Evolutionary conservation across 2,329 filamentous ascomycete genomes (phyloP).

Genomic region (Paecilomyces dactylethromorphus): DNA sequence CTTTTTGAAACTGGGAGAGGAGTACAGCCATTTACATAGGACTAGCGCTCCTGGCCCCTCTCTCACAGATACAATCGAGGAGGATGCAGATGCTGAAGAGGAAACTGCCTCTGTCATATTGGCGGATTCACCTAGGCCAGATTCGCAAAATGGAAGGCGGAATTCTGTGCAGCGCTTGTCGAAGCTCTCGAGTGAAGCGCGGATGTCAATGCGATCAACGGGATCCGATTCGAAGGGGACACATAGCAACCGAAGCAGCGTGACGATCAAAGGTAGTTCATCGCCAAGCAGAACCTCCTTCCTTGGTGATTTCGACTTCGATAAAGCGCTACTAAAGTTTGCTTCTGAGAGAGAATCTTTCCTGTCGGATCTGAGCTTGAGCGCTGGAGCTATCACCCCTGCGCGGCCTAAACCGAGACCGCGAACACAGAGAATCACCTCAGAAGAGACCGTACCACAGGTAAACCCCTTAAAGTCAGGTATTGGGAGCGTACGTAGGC

Average conservation of each 20-base stretch:
- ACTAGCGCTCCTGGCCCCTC: conserved; percentile 29
- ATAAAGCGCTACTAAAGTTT: conserved; percentile 87
- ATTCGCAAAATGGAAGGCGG: conserved; percentile 25
- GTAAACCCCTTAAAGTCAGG: conserved; percentile 48
- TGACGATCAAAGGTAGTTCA: conserved; percentile 48
- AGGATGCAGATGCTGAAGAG: conserved; percentile 52
- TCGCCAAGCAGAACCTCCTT: conserved; percentile 29
- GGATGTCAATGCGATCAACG: conserved; percentile 44
- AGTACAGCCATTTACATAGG: conserved; percentile 30
- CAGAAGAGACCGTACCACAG: conserved; percentile 55
- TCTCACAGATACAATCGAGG: conserved; percentile 54
- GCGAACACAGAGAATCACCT: conserved; percentile 72
- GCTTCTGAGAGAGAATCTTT: conserved; percentile 92
- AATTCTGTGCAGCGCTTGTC: conserved; percentile 36
- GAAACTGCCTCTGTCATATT: conserved; percentile 26
- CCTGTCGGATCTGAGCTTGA: conserved; percentile 83
- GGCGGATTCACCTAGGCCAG: conserved; percentile 35
- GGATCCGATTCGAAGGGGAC: conserved; percentile 37
- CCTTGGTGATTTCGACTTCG: conserved; percentile 78
- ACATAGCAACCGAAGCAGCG: conserved; percentile 59
- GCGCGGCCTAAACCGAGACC: conserved; percentile 67
- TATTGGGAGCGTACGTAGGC: conserved; percentile 81
- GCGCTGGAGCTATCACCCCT: conserved; percentile 70
- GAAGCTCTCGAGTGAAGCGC: conserved; percentile 26
- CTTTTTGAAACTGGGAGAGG: conserved; percentile 35